Evolutionary conservation across 2,329 filamentous ascomycete species (phyloP), one percentile per base, ranked within the genome.

Genomic region (Podosphaera aphanis): DNA sequence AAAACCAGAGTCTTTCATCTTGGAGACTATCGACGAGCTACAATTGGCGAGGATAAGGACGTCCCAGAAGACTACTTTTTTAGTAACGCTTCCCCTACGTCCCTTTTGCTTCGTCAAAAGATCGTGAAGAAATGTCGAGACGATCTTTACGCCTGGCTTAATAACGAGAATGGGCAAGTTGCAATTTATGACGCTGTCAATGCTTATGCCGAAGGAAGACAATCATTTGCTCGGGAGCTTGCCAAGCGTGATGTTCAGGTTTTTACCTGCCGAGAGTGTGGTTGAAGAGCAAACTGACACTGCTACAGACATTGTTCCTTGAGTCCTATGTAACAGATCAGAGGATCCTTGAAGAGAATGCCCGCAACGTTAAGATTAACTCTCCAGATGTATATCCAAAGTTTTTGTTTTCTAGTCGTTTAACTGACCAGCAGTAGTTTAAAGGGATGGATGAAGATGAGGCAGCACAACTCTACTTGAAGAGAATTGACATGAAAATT

Each of bases 121-220:
- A 98, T 98, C 45, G 69, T 98, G 18, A 93, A 94, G 64, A 93
- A 92, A 60, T 98, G 90, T 55, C 77, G 90, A 48, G 86, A 95
- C 59, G 90, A 98, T 57, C 94, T 98, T 47, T 93, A 94, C 58
- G 79, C 81, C 46, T 98, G 93, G 69, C 66, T 98, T 39, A 92
- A 95, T 57, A 82, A 94, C 54, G 90, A 95, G 58, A 95, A 95
- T 55, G 90, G 90, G 11, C 90, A 98, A 59, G 88, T 98, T 46
- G 90, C 90, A 47, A 95, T 98, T 49, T 98, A 95, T 60, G 90
- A 98, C 62, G 90, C 92, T 23, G 92, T 98, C 16, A 98, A 98
- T 56, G 86, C 88, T 3, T 78, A 90, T 18, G 77, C 83, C 18
- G 76, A 73, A 48, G 86, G 85, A 15, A 76, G 90, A 41, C 74